phyloP scores from a whole-genome alignment of 164 flowering plant species.

The Vitis rotundifolia region DNA sequence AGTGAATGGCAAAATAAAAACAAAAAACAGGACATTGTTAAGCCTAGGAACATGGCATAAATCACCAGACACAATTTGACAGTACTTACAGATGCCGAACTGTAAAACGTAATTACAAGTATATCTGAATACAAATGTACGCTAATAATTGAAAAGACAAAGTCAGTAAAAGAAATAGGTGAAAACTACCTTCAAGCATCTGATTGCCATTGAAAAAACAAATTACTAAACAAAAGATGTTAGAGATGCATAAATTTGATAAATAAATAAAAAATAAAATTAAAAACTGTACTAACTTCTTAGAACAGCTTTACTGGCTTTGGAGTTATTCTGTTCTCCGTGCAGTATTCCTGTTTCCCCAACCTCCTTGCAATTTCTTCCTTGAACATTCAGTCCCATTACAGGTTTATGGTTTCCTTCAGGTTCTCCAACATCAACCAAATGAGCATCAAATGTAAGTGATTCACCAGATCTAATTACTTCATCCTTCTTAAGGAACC shows the following conservation, averaged over 20 bases:
- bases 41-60: too few species aligned
- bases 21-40: too few species aligned
- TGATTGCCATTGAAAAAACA: too few species aligned
- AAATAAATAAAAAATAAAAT: neutral
- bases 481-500: slow-evolving; percentile 66
- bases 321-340: slow-evolving; percentile 1
- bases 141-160: too few species aligned
- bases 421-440: slow-evolving; percentile 70
- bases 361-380: slow-evolving; percentile 8
- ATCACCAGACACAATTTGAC: too few species aligned
- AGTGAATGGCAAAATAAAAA: too few species aligned
- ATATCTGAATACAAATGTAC: too few species aligned
- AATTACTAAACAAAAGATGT: neutral
- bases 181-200: too few species aligned
- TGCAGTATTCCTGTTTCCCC: slow-evolving; percentile 9
- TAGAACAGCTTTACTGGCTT: slow-evolving; percentile 8
- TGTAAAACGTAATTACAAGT: too few species aligned
- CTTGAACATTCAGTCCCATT: slow-evolving; percentile 20
- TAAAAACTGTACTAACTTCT: slow-evolving; percentile 11
- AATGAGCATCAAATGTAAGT: slow-evolving; percentile 53
- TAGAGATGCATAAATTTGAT: neutral
- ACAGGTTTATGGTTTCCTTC: slow-evolving; percentile 24
- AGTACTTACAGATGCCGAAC: too few species aligned
- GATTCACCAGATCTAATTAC: slow-evolving; percentile 53
- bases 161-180: too few species aligned